These are phyloP conservation scores for Skeletonema menzelii DNA, from an alignment of 108 stramenopile species.

Conservation along the genomic window DNA sequence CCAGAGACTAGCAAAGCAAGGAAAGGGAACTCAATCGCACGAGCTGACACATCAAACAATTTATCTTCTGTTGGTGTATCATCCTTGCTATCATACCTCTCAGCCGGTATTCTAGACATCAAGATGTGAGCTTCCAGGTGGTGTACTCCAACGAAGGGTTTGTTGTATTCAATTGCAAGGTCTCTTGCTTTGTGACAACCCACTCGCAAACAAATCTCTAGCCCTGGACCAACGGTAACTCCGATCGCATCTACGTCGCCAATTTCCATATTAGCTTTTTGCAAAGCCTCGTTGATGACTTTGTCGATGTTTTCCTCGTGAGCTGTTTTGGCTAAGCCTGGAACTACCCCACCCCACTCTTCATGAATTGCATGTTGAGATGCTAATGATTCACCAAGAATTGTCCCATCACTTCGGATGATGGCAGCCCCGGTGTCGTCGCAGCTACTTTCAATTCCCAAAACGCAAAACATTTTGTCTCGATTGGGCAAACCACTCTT, in stretches of 20 bases:
- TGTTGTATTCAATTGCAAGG: constrained; percentile 71
- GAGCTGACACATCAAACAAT: constrained; percentile 10
- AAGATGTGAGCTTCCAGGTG: constrained; percentile 97
- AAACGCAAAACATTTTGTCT: constrained; percentile 67
- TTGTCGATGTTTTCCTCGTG: constrained; percentile 87
- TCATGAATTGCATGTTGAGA: constrained; percentile 93
- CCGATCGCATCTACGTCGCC: constrained; percentile 93
- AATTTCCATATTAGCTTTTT: constrained; percentile 65
- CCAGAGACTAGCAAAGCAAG: constrained; percentile 95
- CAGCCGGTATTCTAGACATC: constrained; percentile 81
- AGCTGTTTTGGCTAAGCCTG: constrained; percentile 86
- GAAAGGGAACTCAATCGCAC: constrained; percentile 89
- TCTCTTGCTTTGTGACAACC: constrained; percentile 85
- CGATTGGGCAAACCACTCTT: constrained; percentile 70
- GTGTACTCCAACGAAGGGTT: constrained; percentile 96
- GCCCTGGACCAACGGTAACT: constrained; percentile 97
- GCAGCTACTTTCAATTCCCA: constrained; percentile 98
- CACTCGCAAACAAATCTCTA: constrained; percentile 97
- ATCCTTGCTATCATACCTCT: constrained; percentile 21
- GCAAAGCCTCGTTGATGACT: constrained; percentile 80
- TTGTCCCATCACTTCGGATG: constrained; percentile 89
- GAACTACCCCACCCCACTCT: constrained; percentile 95
- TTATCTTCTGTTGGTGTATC: constrained; percentile 5
- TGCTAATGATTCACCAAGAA: constrained; percentile 91
- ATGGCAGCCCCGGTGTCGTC: constrained; percentile 95